A percentile compares a stretch with the other conserved stretches of the same genome.
phyloP scores from a whole-genome alignment of 2,329 filamentous ascomycete genomes.

The Hypoxylon sp. region DNA sequence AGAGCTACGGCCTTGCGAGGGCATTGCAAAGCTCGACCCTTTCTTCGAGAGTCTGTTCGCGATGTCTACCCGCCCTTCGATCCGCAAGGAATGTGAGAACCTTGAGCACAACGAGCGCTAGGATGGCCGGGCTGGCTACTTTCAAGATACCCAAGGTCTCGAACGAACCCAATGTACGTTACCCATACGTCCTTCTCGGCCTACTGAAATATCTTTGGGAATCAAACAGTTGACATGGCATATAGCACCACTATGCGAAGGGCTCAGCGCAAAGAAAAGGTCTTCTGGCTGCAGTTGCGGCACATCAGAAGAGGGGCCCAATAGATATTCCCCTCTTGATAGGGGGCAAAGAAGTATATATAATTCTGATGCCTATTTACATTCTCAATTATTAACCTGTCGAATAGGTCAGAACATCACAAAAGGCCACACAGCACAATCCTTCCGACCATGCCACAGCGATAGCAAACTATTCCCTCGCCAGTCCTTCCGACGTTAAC shows the following conservation, averaged over 20 bases:
- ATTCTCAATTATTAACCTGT: conserved; percentile 33
- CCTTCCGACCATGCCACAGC: conserved; percentile 83
- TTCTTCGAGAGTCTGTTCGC: conserved; percentile 37
- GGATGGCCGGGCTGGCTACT: conserved; percentile 75
- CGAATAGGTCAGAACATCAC: conserved; percentile 74
- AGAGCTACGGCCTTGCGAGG: conserved; percentile 47
- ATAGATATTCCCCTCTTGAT: conserved; percentile 87
- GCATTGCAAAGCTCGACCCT: conserved; percentile 42
- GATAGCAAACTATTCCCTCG: conserved; percentile 88
- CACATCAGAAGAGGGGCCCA: conserved; percentile 76
- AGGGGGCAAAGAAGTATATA: conserved; percentile 81
- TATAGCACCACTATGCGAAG: conserved; percentile 88
- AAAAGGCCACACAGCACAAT: conserved; percentile 80
- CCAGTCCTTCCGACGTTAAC: conserved; percentile 80
- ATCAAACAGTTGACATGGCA: conserved; percentile 14
- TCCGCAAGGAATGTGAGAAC: conserved; percentile 37
- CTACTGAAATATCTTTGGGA: background rate
- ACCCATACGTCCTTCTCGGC: background rate
- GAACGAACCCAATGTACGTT: conserved; percentile 95
- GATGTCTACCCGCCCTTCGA: conserved; percentile 33
- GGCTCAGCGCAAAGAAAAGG: conserved; percentile 83
- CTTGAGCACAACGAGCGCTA: conserved; percentile 53
- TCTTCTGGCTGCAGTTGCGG: conserved; percentile 80
- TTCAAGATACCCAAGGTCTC: conserved; percentile 90
- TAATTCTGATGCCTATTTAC: background rate